phyloP scores from a whole-genome alignment of 2,329 filamentous ascomycete species.

The Aspergillus fumigatus region DNA sequence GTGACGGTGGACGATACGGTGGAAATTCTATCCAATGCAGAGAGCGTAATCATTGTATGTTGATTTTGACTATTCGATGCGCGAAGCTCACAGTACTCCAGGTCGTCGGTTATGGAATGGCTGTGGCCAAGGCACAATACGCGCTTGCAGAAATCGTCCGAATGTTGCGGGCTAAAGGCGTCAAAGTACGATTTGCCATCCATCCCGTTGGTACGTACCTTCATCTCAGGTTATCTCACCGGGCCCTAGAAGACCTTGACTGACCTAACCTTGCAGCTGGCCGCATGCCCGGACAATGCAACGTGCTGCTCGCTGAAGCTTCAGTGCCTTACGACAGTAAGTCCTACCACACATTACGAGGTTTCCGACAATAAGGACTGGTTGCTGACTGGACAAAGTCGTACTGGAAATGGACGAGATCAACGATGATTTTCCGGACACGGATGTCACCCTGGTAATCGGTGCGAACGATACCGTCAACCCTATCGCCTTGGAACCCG shows the following conservation, averaged over 20 bases:
- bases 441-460: slow-evolving; percentile 82
- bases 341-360: slow-evolving; percentile 11
- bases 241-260: background rate
- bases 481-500: slow-evolving; percentile 78
- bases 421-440: slow-evolving; percentile 84
- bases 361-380: slow-evolving; percentile 7
- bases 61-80: background rate
- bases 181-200: slow-evolving; percentile 84
- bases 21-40: slow-evolving; percentile 68
- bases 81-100: slow-evolving; percentile 3
- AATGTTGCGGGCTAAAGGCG: slow-evolving; percentile 66
- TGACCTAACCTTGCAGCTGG: slow-evolving; percentile 45
- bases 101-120: slow-evolving; percentile 88
- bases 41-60: slow-evolving; percentile 73
- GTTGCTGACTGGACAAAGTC: slow-evolving; percentile 39
- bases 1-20: slow-evolving; percentile 77
- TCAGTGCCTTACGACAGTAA: slow-evolving; percentile 77
- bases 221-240: background rate
- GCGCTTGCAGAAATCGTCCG: slow-evolving; percentile 78
- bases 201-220: slow-evolving; percentile 62
- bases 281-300: slow-evolving; percentile 90
- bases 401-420: slow-evolving; percentile 96
- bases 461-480: slow-evolving; percentile 93
- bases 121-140: slow-evolving; percentile 89
- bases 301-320: slow-evolving; percentile 83